These are phyloP conservation scores for Drosera spatulata DNA, from an alignment of 179 eudicot genomes.

Conservation along the genomic window DNA sequence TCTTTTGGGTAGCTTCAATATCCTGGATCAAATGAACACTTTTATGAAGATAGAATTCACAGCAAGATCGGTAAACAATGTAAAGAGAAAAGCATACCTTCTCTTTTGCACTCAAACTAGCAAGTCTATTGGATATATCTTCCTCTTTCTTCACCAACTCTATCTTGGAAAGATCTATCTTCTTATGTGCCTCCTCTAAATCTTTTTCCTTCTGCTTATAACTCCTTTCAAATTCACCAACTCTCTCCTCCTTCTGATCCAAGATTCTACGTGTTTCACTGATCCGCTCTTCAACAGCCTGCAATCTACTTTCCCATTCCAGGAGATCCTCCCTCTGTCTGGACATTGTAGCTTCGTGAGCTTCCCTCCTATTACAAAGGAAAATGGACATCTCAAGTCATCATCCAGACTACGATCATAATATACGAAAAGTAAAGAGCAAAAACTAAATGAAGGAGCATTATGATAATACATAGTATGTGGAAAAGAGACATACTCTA, in stretches of 20 bases:
- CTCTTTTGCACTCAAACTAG: constrained; percentile 45
- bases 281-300: constrained; percentile 76
- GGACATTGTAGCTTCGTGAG: constrained; percentile 46
- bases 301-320: constrained; percentile 87
- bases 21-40: constrained; percentile 39
- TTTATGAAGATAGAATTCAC: not conserved
- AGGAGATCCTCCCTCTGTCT: constrained; percentile 75
- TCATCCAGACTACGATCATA: not conserved
- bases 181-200: constrained; percentile 47
- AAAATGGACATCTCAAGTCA: not conserved
- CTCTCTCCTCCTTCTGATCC: constrained; percentile 64
- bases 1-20: constrained; percentile 30
- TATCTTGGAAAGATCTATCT: constrained; percentile 29
- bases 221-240: constrained; percentile 43
- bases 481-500: constrained; percentile 48
- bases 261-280: constrained; percentile 57
- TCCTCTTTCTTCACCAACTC: constrained; percentile 63
- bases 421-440: not conserved
- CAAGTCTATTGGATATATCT: constrained; percentile 39
- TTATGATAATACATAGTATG: not conserved
- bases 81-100: constrained; percentile 28
- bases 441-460: not conserved
- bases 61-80: not conserved
- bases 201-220: constrained; percentile 51
- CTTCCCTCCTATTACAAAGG: constrained; percentile 43